Percentiles rank a stretch among this genome's conserved stretches.
These are phyloP conservation scores for Leucocoprinus sp. DNA, from an alignment of 768 basidiomycete species.

Conservation along the genomic window DNA sequence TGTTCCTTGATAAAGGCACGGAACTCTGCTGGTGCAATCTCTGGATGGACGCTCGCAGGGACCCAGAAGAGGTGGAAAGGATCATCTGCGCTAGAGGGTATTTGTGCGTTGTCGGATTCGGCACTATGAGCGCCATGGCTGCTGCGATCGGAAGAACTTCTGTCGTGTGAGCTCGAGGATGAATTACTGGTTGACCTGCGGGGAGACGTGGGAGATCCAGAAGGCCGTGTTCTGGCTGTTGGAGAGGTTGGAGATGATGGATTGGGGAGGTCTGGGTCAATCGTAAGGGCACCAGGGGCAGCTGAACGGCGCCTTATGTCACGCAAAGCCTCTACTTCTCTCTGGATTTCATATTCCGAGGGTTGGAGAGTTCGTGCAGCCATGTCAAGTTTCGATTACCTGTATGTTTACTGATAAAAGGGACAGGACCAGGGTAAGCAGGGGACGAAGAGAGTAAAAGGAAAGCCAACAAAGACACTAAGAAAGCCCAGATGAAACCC, in stretches of 20 bases:
- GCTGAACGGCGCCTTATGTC: constrained; percentile 81
- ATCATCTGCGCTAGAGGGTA: constrained; percentile 48
- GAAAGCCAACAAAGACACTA: no score
- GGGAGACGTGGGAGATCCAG: constrained; percentile 17
- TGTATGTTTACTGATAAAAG: constrained; percentile 3
- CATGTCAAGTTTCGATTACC: constrained; percentile 20
- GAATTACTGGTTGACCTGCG: constrained; percentile 15
- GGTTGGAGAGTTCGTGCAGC: constrained; percentile 54
- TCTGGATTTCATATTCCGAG: constrained; percentile 76
- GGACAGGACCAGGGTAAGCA: background rate
- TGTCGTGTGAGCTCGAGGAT: constrained; percentile 14
- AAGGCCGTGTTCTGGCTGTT: constrained; percentile 43
- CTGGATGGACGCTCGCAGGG: constrained; percentile 91
- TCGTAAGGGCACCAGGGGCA: constrained; percentile 71
- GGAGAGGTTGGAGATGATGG: constrained; percentile 55
- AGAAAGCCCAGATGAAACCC: background rate
- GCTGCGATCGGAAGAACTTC: constrained; percentile 16
- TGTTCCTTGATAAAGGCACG: constrained; percentile 93
- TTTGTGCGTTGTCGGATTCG: constrained; percentile 13
- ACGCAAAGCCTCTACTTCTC: constrained; percentile 78
- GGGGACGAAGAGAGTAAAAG: no score
- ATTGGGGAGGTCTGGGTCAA: constrained; percentile 90
- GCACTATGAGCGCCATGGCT: constrained; percentile 19
- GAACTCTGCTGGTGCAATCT: constrained; percentile 96
- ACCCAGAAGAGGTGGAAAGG: constrained; percentile 97